phyloP scores from a whole-genome alignment of 163 green algal species.

The Chlorella variabilis region DNA sequence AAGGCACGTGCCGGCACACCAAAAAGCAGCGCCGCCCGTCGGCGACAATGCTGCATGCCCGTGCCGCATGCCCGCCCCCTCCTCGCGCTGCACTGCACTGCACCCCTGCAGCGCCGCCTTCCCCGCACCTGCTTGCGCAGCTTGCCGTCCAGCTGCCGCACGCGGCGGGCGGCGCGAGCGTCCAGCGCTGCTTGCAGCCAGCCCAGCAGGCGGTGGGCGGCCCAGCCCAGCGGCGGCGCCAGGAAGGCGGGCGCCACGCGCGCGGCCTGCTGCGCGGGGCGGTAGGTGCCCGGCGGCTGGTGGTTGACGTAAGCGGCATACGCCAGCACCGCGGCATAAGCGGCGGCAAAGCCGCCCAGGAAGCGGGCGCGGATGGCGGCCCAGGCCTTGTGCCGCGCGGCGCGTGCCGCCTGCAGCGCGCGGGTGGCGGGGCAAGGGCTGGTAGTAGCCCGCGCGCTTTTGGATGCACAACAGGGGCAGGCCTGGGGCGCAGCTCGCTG shows the following conservation, averaged over 20 bases:
- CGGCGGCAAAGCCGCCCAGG: slow-evolving; percentile 28
- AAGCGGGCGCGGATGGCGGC: slow-evolving; percentile 32
- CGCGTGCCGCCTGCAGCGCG: slow-evolving; percentile 7
- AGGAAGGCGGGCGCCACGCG: slow-evolving; percentile 47
- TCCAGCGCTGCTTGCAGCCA: too few species aligned
- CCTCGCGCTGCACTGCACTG: too few species aligned
- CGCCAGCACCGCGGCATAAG: slow-evolving; percentile 42
- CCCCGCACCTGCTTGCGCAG: slow-evolving; percentile 51
- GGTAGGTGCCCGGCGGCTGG: slow-evolving; percentile 57
- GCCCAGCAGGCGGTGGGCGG: too few species aligned
- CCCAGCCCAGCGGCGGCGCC: slow-evolving; percentile 44
- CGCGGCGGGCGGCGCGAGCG: slow-evolving; percentile 9
- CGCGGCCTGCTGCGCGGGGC: slow-evolving; percentile 36
- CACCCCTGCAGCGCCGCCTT: too few species aligned
- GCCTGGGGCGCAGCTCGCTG: too few species aligned
- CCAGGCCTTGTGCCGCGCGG: not conserved
- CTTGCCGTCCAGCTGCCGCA: slow-evolving; percentile 40
- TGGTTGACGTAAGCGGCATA: slow-evolving; percentile 54
- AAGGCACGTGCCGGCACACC: too few species aligned
- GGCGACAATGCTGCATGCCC: too few species aligned
- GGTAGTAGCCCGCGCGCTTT: too few species aligned
- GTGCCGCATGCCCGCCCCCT: too few species aligned
- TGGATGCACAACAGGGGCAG: too few species aligned
- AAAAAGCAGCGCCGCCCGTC: too few species aligned
- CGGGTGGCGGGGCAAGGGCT: not conserved